Evolutionary conservation across 768 basidiomycete species (phyloP).

Genomic region (Phlebiopsis flavidoalba): DNA sequence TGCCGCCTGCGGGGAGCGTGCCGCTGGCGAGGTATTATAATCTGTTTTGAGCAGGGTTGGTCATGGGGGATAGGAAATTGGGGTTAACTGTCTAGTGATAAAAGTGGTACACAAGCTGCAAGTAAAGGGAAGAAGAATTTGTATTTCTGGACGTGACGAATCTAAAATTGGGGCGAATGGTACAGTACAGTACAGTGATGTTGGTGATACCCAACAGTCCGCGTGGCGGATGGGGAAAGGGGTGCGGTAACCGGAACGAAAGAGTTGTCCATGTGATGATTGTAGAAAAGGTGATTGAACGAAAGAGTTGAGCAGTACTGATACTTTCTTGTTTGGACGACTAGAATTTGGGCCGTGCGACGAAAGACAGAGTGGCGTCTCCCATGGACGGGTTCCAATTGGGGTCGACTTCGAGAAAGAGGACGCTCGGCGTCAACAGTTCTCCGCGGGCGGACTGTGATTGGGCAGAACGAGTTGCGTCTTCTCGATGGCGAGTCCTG

Average conservation of each 20-base stretch:
- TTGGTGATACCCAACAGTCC: no score
- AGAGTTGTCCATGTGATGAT: no score
- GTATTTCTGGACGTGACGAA: no score
- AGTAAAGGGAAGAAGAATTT: no score
- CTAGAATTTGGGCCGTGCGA: neutral
- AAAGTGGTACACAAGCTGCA: neutral
- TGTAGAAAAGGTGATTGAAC: no score
- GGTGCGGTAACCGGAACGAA: no score
- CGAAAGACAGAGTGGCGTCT: neutral
- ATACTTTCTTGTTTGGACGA: no score
- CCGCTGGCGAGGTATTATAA: conserved; percentile 75
- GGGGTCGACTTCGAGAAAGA: neutral
- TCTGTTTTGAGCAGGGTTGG: conserved; percentile 50
- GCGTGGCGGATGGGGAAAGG: no score
- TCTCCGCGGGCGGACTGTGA: neutral
- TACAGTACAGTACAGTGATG: no score
- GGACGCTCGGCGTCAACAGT: neutral
- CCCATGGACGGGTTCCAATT: neutral
- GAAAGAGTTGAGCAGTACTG: no score
- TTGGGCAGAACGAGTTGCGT: neutral
- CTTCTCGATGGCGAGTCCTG: neutral
- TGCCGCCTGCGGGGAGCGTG: conserved; percentile 64
- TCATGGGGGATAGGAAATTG: neutral
- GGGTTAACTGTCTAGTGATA: neutral
- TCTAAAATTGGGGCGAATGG: no score